Evolutionary conservation across 495 filamentous ascomycete species (phyloP).

Genomic region (Daldinia bambusicola): DNA sequence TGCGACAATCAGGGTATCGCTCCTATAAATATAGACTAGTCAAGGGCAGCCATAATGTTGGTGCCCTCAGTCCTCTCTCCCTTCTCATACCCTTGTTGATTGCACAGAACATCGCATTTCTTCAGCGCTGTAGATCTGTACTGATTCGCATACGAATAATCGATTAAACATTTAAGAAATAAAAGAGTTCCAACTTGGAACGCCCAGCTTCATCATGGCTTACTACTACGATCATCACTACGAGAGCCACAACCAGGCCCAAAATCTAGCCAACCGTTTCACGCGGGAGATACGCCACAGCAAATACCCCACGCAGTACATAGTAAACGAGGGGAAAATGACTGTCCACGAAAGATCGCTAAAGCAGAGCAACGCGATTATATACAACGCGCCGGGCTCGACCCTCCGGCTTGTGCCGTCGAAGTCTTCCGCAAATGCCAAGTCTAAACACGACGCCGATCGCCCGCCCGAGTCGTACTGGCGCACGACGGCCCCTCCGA

Average conservation of each 20-base stretch:
- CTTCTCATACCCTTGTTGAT: not conserved
- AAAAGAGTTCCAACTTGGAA: not conserved
- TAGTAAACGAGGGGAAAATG: constrained; percentile 43
- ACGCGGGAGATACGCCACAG: constrained; percentile 24
- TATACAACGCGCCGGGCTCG: constrained; percentile 47
- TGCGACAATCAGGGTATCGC: not conserved
- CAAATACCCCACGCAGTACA: constrained; percentile 31
- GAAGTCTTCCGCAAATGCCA: not conserved
- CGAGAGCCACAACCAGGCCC: constrained; percentile 13
- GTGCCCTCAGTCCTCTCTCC: not conserved
- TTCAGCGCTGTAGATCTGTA: too few relatives aligned
- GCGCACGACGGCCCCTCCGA: not conserved
- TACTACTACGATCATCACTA: constrained; percentile 22
- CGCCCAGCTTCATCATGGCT: constrained; percentile 26
- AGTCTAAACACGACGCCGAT: constrained; percentile 50
- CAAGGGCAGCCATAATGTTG: not conserved
- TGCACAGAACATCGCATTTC: not conserved
- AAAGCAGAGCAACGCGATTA: constrained; percentile 38
- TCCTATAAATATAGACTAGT: constrained; percentile 11
- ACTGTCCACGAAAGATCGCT: constrained; percentile 25
- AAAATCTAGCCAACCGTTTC: constrained; percentile 23
- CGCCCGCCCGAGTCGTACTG: not conserved
- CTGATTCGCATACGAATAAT: not conserved
- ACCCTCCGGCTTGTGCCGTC: constrained; percentile 33
- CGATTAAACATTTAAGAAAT: not conserved